Conservation (phyloP, 108 stramenopile species). For the Epipyxis sp. region DNA sequence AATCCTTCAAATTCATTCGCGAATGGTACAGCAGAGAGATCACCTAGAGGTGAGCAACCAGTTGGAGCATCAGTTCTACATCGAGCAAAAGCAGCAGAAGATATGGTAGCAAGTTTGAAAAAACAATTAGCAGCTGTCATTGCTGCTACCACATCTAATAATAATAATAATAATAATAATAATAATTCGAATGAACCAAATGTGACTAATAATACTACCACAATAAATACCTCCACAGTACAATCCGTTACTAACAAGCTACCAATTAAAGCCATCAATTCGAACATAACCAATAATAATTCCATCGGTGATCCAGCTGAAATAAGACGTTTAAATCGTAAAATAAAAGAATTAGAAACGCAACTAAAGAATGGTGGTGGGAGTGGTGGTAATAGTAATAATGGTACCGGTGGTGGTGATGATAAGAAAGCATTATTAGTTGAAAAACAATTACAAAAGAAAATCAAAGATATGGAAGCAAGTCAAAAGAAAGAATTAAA, state of each 20-base stretch:
- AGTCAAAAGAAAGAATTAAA: neutral
- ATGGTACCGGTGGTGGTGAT: neutral
- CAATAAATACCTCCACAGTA: neutral
- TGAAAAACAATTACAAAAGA: slow-evolving; percentile 39
- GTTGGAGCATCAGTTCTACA: neutral
- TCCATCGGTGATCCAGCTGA: slow-evolving; percentile 11
- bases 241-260: too few relatives aligned
- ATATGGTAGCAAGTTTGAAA: slow-evolving; percentile 34
- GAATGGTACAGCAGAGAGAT: neutral
- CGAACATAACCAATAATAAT: too few relatives aligned
- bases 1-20: neutral
- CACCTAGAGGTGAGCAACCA: neutral
- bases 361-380: neutral
- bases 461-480: slow-evolving; percentile 28
- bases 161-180: too few relatives aligned
- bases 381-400: neutral
- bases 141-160: slow-evolving; percentile 10
- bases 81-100: slow-evolving; percentile 13
- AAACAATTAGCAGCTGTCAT: slow-evolving; percentile 46
- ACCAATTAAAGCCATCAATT: too few relatives aligned
- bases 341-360: slow-evolving; percentile 13
- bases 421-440: slow-evolving; percentile 17
- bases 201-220: neutral
- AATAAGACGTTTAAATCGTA: neutral
- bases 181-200: neutral